Percentiles rank a stretch among this genome's conserved stretches.
phyloP scores from a whole-genome alignment of 208 protist genomes.

The Crithidia bombi region DNA sequence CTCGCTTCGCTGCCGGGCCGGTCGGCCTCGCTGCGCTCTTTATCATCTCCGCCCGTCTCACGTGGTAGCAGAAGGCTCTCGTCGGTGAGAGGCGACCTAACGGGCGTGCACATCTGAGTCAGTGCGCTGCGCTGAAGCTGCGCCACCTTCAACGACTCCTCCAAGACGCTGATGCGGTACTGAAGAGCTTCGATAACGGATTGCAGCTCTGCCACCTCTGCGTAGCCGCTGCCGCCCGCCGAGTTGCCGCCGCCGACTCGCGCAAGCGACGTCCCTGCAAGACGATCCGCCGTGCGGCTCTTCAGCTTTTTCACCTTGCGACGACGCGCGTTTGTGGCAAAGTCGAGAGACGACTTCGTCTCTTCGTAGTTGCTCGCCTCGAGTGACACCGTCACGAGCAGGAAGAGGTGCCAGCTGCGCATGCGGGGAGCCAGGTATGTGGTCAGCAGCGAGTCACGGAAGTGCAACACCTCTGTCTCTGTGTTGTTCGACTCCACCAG shows the following conservation, averaged over 20 bases:
- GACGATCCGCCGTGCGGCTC: slow-evolving; percentile 25
- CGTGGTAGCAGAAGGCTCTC: background rate
- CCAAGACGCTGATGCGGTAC: slow-evolving; percentile 22
- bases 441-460: slow-evolving; percentile 64
- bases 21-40: background rate
- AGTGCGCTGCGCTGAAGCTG: slow-evolving; percentile 24
- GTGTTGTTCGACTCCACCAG: slow-evolving; percentile 49
- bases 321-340: slow-evolving; percentile 57
- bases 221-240: background rate
- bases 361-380: slow-evolving; percentile 62
- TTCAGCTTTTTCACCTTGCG: slow-evolving; percentile 57
- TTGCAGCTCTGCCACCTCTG: slow-evolving; percentile 17
- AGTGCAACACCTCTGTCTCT: slow-evolving; percentile 47
- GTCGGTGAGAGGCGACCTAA: background rate
- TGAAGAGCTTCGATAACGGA: slow-evolving; percentile 19
- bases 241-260: background rate
- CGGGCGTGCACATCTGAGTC: background rate
- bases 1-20: background rate
- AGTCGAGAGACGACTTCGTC: slow-evolving; percentile 76
- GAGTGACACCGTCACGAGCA: slow-evolving; percentile 75
- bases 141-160: slow-evolving; percentile 23
- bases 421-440: slow-evolving; percentile 68
- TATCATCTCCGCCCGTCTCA: background rate
- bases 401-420: slow-evolving; percentile 65
- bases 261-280: slow-evolving; percentile 9